A percentile compares a stretch with the other conserved stretches of the same genome.
phyloP scores from a whole-genome alignment of 306 rosid genomes.

The Casuarina equisetifolia region DNA sequence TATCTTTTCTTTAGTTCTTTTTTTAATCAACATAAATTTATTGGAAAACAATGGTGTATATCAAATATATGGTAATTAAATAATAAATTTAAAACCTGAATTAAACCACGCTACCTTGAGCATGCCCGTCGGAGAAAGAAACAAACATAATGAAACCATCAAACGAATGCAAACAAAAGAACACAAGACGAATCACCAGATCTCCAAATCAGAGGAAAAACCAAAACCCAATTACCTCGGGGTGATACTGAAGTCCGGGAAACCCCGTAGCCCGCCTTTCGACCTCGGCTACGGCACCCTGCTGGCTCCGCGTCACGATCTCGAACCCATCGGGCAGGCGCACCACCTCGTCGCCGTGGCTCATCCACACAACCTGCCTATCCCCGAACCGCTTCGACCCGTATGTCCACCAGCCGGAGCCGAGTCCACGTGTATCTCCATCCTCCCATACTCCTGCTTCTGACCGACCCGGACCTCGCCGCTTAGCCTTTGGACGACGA shows the following conservation, averaged over 20 bases:
- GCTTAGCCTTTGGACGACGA: slow-evolving; percentile 79
- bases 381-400: slow-evolving; percentile 46
- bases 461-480: slow-evolving; percentile 73
- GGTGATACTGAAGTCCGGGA: slow-evolving; percentile 91
- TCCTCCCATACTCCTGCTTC: slow-evolving; percentile 87
- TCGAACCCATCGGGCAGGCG: slow-evolving; percentile 63
- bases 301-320: slow-evolving; percentile 73
- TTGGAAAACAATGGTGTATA: too few relatives aligned
- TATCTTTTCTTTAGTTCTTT: too few relatives aligned
- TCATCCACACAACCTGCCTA: slow-evolving; percentile 83
- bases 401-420: slow-evolving; percentile 41
- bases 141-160: background rate
- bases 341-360: slow-evolving; percentile 90
- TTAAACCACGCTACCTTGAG: background rate
- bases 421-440: slow-evolving; percentile 66
- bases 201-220: background rate
- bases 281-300: slow-evolving; percentile 73
- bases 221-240: slow-evolving; percentile 58
- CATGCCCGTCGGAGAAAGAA: background rate
- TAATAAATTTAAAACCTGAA: background rate
- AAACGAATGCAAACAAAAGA: background rate
- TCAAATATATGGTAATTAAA: background rate
- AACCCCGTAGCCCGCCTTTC: slow-evolving; percentile 55
- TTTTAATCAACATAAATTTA: too few relatives aligned
- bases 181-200: background rate